Conservation (phyloP, 148 eudicot species). For the Agrostemma githago region DNA sequence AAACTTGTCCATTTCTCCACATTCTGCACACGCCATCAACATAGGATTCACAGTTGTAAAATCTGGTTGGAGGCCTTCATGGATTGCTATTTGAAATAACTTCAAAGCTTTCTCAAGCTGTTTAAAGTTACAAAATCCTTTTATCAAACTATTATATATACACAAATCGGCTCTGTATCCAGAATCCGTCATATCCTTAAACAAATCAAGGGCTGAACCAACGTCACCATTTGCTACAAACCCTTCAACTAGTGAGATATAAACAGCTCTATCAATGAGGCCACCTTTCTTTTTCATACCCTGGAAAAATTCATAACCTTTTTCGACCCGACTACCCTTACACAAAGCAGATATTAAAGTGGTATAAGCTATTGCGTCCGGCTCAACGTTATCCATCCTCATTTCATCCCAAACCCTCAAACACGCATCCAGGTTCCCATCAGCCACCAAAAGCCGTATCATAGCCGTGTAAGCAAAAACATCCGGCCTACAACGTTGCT, state of each 20-base stretch:
- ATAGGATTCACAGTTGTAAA: conserved; percentile 65
- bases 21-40: conserved; percentile 54
- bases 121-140: conserved; percentile 57
- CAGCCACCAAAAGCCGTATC: conserved; percentile 58
- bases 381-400: conserved; percentile 58
- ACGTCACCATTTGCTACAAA: conserved; percentile 74
- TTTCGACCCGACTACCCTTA: conserved; percentile 50
- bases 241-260: conserved; percentile 69
- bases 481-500: conserved; percentile 65
- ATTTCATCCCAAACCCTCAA: conserved; percentile 89
- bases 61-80: conserved; percentile 74
- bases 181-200: conserved; percentile 73
- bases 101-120: conserved; percentile 57
- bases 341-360: conserved; percentile 72
- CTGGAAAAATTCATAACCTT: conserved; percentile 61
- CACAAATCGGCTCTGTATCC: conserved; percentile 90
- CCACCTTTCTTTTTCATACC: conserved; percentile 66
- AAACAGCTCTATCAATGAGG: conserved; percentile 79
- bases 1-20: conserved; percentile 55
- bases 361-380: conserved; percentile 83
- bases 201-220: conserved; percentile 65
- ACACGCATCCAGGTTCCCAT: conserved; percentile 73
- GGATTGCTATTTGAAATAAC: conserved; percentile 57
- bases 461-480: conserved; percentile 91
- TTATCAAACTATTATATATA: conserved; percentile 64